Conservation (phyloP, 257 asterid genomes). For the Solanum bulbocastanum region DNA sequence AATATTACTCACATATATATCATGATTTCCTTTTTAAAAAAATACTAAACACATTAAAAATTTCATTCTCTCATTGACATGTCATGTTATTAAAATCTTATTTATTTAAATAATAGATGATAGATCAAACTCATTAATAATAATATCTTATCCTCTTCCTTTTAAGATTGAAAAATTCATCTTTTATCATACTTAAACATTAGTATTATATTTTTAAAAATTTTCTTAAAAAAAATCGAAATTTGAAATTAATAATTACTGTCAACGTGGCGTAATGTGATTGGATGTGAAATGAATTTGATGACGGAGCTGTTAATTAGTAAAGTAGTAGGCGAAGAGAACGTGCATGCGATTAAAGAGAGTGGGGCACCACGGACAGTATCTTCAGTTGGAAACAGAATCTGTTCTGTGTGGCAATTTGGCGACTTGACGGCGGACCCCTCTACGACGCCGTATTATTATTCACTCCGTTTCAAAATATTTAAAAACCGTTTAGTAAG, state of each 20-base stretch:
- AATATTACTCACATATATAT: no score
- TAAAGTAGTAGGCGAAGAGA: slow-evolving; percentile 19
- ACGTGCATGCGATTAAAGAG: slow-evolving; percentile 49
- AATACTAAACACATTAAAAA: no score
- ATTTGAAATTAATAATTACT: neutral
- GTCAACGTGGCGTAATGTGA: neutral
- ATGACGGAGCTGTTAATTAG: slow-evolving; percentile 17
- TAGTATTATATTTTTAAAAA: no score
- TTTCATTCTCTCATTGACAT: no score
- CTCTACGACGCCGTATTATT: neutral
- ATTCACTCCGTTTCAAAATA: neutral
- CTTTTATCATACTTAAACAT: no score
- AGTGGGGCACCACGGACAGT: slow-evolving; percentile 29
- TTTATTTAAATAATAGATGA: no score
- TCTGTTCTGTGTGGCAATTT: slow-evolving; percentile 22
- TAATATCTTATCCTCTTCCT: no score
- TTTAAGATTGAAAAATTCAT: no score
- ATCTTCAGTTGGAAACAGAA: slow-evolving; percentile 18
- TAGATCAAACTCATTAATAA: no score
- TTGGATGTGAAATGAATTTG: neutral
- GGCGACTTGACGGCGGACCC: slow-evolving; percentile 10
- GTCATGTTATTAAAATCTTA: no score
- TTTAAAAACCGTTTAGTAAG: neutral
- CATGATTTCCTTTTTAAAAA: no score
- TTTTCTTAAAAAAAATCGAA: no score